Base-by-base conservation (phyloP, 176 grass and related monocot genomes). In the Stipa capillata region DNA sequence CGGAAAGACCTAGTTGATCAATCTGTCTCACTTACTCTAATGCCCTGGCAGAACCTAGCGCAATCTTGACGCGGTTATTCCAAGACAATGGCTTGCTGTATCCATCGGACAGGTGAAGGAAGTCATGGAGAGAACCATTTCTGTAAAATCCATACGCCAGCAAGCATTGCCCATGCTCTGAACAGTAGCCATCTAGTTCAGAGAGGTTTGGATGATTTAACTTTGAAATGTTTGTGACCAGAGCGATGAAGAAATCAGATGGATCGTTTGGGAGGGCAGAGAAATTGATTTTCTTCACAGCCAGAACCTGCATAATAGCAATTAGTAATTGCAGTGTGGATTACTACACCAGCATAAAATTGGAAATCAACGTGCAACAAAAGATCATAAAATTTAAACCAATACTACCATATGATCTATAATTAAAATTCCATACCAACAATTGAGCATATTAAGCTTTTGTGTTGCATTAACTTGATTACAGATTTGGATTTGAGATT, bases 1-100 rank as follows among this genome's bases (percentile, higher is more conserved):
- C 45, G 34, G 23, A 47, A 8, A 11, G 28, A 20, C n/a, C 27
- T 0, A 69, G 15, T 39, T 77, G 28, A 72, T 18, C 7, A 57
- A 8, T 57, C n/a, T 75, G 9, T 5, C 5, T 28, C 11, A 61
- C 94, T 94, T 97, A 97, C 94, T 97, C 91, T 35, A 97, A 65
- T 80, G 91, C 94, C 43, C 89, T 84, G 42, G 89, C 94, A 49
- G 89, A 90, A 32, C 91, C 94, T 65, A 97, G 87, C 5, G 91
- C 87, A 73, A 97, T 94, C 76, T 97, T 97, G 85, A 94, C 73
- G 14, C 94, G 91, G 68, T 6, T 84, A 79, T 88, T 97, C 94
- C 94, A 97, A 72, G 87, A 80, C 28, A 97, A 70, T 55, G 83
- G 40, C 62, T 86, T 88, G 60, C 44, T 81, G 66, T 71, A 66